Evolutionary conservation across 1,284 basidiomycete genomes (phyloP).

Genomic region (Cutaneotrichosporon cavernicola): DNA sequence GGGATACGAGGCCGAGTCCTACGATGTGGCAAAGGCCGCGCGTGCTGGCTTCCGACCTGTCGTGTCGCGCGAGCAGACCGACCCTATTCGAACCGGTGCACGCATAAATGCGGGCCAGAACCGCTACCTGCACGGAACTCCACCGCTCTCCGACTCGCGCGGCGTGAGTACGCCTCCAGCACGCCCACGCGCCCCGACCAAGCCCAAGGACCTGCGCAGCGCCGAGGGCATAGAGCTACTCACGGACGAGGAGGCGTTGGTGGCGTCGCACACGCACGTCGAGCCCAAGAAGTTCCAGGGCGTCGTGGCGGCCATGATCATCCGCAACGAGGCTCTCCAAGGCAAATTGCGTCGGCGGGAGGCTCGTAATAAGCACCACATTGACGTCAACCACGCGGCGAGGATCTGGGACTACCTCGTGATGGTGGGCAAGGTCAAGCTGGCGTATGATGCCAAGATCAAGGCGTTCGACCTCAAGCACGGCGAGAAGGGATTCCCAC

Average conservation of each 20-base stretch:
- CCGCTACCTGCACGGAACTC: constrained; percentile 42
- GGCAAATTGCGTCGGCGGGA: constrained; percentile 80
- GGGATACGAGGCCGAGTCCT: constrained; percentile 81
- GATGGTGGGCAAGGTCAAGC: constrained; percentile 44
- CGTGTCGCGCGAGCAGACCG: constrained; percentile 38
- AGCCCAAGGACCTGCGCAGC: constrained; percentile 61
- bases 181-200: constrained; percentile 14
- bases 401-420: constrained; percentile 81
- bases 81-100: constrained; percentile 41
- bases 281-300: constrained; percentile 87
- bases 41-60: constrained; percentile 44
- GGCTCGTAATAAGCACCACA: constrained; percentile 79
- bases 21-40: constrained; percentile 70
- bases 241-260: constrained; percentile 74
- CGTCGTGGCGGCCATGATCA: constrained; percentile 86
- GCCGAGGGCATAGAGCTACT: constrained; percentile 82
- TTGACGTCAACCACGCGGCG: constrained; percentile 87
- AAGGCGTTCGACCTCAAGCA: constrained; percentile 30
- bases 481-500: not conserved
- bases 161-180: constrained; percentile 30
- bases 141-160: constrained; percentile 25
- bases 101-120: constrained; percentile 49
- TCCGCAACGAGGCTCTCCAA: constrained; percentile 84
- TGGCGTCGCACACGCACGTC: constrained; percentile 85
- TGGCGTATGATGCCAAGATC: constrained; percentile 44